Base-by-base conservation (phyloP, 2,329 filamentous ascomycete species). In the Periconia sp. region DNA sequence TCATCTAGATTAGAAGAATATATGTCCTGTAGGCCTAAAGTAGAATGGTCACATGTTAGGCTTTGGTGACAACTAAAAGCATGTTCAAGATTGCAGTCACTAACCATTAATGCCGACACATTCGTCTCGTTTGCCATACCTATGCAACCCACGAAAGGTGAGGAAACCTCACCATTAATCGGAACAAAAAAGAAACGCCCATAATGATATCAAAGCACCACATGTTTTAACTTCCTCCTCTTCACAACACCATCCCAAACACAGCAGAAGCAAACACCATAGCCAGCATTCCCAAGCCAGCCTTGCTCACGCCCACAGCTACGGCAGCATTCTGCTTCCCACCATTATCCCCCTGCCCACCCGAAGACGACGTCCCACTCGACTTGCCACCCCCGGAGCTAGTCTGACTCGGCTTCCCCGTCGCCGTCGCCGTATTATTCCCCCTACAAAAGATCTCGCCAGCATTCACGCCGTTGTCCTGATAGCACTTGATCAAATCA, bases 401-500 rank as follows among this genome's bases (percentile, higher is more conserved):
- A 17, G 49, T 30, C 18, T 33, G 13, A 13, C 45, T 59, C 3
- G 62, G 61, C 50, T 49, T 63, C 1, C 59, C 62, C 17, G 68
- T 70, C 30, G 69, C 69, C 1, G 56, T 65, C 10, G 66, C 63
- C 0, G 58, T 66, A 10, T 62, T 63, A 20, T 63, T 65, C 18
- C 57, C 53, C 41, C 62, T 68, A 37, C 69, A 72, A 15, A 64
- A 60, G 30, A 72, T 69, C 1, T 45, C 44, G 2, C 35, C 48
- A 0, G 68, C 57, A 0, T 50, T 55, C 0, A 70, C 62, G 2
- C 68, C 66, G 1, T 58, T 58, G 1, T 66, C 58, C 61, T 64
- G 61, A 41, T 66, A 67, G 52, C 69, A 72, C 23, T 55, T 60
- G 50, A 61, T 56, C 3, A 72, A 54, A 18, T 70, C 64, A 8